Evolutionary conservation across 192 early-diverging fungal genomes (phyloP).

Genomic region (Helicostylum pulchrum): DNA sequence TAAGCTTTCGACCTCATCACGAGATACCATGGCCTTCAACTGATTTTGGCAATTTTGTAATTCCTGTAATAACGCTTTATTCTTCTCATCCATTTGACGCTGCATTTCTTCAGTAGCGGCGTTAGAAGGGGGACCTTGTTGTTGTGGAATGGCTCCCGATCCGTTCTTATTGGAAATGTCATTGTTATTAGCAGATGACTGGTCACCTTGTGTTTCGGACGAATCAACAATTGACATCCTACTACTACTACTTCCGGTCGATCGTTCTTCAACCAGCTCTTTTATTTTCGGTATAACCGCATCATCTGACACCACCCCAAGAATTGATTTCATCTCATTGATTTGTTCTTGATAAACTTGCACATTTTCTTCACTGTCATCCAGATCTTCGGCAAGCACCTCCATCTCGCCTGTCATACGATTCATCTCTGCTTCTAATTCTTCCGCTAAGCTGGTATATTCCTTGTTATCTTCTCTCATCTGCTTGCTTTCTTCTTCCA

Average conservation of each 20-base stretch:
- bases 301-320: background rate
- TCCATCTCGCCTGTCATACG: constrained; percentile 16
- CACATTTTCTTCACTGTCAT: constrained; percentile 9
- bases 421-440: constrained; percentile 16
- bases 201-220: constrained; percentile 2
- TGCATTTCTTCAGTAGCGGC: no score
- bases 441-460: constrained; percentile 3
- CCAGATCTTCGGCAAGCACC: constrained; percentile 10
- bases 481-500: background rate
- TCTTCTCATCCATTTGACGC: background rate
- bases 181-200: constrained; percentile 10
- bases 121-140: background rate
- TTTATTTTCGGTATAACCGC: constrained; percentile 1
- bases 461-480: constrained; percentile 15
- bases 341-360: constrained; percentile 2
- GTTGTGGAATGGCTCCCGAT: background rate
- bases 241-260: background rate
- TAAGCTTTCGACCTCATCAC: no score
- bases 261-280: constrained; percentile 4
- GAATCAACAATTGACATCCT: background rate
- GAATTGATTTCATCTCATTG: background rate
- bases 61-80: background rate
- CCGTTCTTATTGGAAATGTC: constrained; percentile 2
- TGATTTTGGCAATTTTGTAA: constrained; percentile 4
- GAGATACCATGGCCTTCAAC: background rate